Evolutionary conservation across 2,329 filamentous ascomycete genomes (phyloP).

Genomic region (Claviceps arundinis): DNA sequence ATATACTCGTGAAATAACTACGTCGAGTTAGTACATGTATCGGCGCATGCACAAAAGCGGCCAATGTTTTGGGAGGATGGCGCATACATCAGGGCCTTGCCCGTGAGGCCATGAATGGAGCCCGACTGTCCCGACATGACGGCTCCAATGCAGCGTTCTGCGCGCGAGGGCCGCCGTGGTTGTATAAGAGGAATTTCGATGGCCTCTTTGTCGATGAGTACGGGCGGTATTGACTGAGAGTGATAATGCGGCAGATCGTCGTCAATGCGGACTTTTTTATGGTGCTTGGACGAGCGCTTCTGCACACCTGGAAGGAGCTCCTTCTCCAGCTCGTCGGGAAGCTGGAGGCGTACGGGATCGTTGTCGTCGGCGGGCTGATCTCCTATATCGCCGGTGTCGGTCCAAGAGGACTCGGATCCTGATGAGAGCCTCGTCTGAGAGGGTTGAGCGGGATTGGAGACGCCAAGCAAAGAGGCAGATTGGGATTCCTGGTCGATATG

Average conservation of each 20-base stretch:
- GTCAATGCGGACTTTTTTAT: constrained; percentile 58
- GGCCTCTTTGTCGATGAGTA: constrained; percentile 52
- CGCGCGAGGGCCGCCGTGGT: constrained; percentile 48
- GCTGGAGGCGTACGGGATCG: constrained; percentile 63
- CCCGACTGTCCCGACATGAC: constrained; percentile 75
- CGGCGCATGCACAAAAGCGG: neutral
- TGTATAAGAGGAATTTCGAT: constrained; percentile 66
- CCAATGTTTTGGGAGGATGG: neutral
- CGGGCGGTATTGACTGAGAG: constrained; percentile 25
- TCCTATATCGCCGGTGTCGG: constrained; percentile 86
- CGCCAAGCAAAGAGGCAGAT: constrained; percentile 22
- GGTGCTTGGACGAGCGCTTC: constrained; percentile 30
- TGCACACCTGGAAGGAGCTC: constrained; percentile 40
- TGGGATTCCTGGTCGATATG: constrained; percentile 26
- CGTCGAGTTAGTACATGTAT: neutral
- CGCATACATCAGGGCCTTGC: constrained; percentile 77
- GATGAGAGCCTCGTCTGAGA: constrained; percentile 36
- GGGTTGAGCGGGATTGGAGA: constrained; percentile 21
- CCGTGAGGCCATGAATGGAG: constrained; percentile 82
- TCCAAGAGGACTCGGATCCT: constrained; percentile 66
- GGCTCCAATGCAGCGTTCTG: constrained; percentile 58
- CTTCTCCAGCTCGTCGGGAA: constrained; percentile 53
- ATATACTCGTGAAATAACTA: constrained; percentile 90
- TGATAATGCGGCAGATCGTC: constrained; percentile 26
- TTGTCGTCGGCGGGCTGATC: constrained; percentile 78